Evolutionary conservation across 441 rosid genomes (phyloP).

Genomic region (Pelargonium cotyledonis): DNA sequence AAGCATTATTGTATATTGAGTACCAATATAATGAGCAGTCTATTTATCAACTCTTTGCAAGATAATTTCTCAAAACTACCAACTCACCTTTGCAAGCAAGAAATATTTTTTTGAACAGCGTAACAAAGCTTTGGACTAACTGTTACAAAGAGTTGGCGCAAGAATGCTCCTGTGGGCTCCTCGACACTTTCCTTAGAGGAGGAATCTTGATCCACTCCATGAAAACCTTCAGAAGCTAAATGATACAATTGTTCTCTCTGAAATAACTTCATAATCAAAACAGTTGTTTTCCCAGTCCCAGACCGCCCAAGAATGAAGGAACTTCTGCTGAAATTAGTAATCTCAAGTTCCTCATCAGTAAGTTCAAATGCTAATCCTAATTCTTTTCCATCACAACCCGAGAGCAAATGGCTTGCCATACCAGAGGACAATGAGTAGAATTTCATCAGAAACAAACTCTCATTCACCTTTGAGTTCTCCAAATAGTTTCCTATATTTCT

Average conservation of each 20-base stretch:
- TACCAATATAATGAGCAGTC: too few species aligned
- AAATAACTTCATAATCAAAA: constrained; percentile 40
- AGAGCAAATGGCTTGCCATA: constrained; percentile 34
- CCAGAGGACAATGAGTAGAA: constrained; percentile 40
- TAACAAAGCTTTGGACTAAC: constrained; percentile 20
- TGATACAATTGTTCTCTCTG: constrained; percentile 30
- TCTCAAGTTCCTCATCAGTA: constrained; percentile 33
- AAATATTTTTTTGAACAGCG: constrained; percentile 19
- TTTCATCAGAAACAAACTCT: constrained; percentile 45
- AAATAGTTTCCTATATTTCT: neutral
- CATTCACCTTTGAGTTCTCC: constrained; percentile 32
- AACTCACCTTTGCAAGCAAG: constrained; percentile 19
- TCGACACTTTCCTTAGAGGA: neutral
- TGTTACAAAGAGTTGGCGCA: constrained; percentile 19
- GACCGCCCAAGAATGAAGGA: constrained; percentile 47
- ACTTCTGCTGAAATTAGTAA: constrained; percentile 28
- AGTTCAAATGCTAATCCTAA: constrained; percentile 41
- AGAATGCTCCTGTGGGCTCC: constrained; percentile 1
- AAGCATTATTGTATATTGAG: too few species aligned
- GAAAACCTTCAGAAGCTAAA: constrained; percentile 22
- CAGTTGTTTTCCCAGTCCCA: constrained; percentile 58
- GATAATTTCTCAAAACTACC: neutral
- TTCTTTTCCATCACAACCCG: constrained; percentile 33
- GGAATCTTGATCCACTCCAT: neutral
- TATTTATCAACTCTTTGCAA: too few species aligned